Evolutionary conservation across 2,329 filamentous ascomycete genomes (phyloP), one percentile per base, ranked within the genome.

Genomic region (Microdochium paspali): DNA sequence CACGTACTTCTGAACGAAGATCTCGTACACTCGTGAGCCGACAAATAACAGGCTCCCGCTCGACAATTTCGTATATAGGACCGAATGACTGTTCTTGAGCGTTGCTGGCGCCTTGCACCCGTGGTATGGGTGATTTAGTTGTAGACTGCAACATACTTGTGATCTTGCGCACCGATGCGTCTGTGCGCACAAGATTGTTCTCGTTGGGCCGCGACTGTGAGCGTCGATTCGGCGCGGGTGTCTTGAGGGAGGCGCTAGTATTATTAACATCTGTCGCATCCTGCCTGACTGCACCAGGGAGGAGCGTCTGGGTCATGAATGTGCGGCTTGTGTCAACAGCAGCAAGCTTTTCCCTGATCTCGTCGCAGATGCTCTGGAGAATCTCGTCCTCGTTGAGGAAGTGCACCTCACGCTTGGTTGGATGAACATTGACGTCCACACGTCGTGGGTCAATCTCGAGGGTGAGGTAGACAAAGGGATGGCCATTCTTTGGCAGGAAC

Each of bases 301-400:
- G 78, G 10, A 98, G 75, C 1, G 85, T 95, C 63, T 98, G 93
- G 1, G 90, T 95, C 72, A 90, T 80, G 66, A 97, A 98, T 0
- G 89, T 95, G 44, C 93, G 84, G 59, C 91, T 97, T 21, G 87
- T 90, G 63, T 98, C 93, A 6, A 97, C 90, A 45, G 85, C 84
- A 10, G 89, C 85, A 3, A 98, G 76, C 54, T 85, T 85, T 9
- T 79, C 74, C 46, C 87, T 79, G 21, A 98, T 85, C 46, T 87
- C 79, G 51, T 84, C 80, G 67, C 90, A 96, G 4, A 98, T 82
- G 13, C 80, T 77, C 53, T 93, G 87, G 44, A 93, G 85, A 43
- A 98, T 95, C 56, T 98, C 93, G 53, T 98, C 93, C 62, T 98
- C 93, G 51, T 97, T 95, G 21, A 98, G 74, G 57, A 98, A 97